Evolutionary conservation across 345 rosid genomes (phyloP).

Genomic region (Linum usitatissimum): DNA sequence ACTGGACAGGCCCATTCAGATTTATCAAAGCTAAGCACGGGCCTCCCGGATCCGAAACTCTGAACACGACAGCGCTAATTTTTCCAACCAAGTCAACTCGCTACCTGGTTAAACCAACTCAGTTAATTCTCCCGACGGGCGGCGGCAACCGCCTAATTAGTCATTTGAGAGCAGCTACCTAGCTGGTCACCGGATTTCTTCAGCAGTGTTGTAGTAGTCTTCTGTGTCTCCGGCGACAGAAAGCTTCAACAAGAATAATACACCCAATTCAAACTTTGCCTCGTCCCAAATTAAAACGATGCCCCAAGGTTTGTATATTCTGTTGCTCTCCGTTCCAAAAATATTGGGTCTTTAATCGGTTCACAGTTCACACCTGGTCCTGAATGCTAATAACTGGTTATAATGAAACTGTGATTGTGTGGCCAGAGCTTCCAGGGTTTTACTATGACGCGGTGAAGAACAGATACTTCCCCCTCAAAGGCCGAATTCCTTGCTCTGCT

Average conservation of each 20-base stretch:
- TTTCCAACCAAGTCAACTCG: too few species aligned
- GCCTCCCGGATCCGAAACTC: too few species aligned
- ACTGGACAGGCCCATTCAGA: too few species aligned
- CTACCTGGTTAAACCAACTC: too few species aligned
- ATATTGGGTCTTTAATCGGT: background rate
- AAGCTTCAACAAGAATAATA: background rate
- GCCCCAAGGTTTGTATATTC: background rate
- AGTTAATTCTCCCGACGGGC: too few species aligned
- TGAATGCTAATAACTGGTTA: background rate
- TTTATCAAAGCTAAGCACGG: too few species aligned
- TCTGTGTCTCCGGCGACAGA: background rate
- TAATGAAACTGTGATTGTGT: background rate
- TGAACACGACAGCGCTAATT: too few species aligned
- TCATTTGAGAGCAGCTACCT: background rate
- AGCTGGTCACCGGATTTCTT: background rate
- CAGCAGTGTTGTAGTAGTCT: background rate
- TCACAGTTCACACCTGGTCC: background rate
- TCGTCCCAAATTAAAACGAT: background rate
- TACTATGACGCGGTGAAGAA: conserved; percentile 83
- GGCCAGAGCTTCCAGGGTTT: conserved; percentile 75
- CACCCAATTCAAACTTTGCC: background rate
- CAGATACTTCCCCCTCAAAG: conserved; percentile 68
- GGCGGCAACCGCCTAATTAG: too few species aligned
- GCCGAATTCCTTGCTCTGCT: conserved; percentile 56
- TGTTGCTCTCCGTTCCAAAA: background rate